Evolutionary conservation across 768 basidiomycete species (phyloP), one percentile per base, ranked within the genome.

Genomic region (Coprinellus aureogranulatus): DNA sequence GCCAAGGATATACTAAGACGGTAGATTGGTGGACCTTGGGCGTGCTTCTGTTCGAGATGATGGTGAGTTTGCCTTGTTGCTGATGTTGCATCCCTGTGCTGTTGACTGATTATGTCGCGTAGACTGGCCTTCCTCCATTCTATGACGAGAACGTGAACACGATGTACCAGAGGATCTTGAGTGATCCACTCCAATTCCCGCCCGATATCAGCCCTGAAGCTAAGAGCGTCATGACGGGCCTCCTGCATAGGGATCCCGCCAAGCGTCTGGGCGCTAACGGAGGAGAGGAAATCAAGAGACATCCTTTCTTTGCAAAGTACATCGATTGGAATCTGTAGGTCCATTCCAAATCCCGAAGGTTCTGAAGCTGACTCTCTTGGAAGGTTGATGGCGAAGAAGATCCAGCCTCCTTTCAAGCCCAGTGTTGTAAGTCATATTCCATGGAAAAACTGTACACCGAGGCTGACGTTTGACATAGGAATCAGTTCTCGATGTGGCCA

Each of bases 1-100:
- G 91, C 60, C 90, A 93, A 66, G 96, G 97, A 1, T 98, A 99
- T 74, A 96, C 94, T 3, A 95, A 95, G 68, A 97, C 96, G 0
- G 97, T 99, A 16, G 96, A 99, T 67, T 99, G 96, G 96, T 95
- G 92, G 96, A 98, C 96, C 0, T 79, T 98, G 3, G 97, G 96
- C 34, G 95, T 98, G 20, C 81, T 99, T 53, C 80, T 98, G 44
- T 98, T 93, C 67, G 96, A 99, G 75, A 96, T 98, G 90, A 92
- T 92, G 90, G 90, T 87, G 49, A 31, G 26, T 52, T 39, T 27
- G 40, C 6, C n/a, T n/a, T n/a, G n/a, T n/a, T n/a, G n/a, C n/a
- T n/a, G n/a, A n/a, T n/a, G n/a, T n/a, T n/a, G n/a, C n/a, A n/a
- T n/a, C n/a, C n/a, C n/a, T n/a, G n/a, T n/a, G n/a, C n/a, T n/a